Base-by-base conservation (phyloP, 2,329 filamentous ascomycete genomes). In the Fonsecaea pugnacius region DNA sequence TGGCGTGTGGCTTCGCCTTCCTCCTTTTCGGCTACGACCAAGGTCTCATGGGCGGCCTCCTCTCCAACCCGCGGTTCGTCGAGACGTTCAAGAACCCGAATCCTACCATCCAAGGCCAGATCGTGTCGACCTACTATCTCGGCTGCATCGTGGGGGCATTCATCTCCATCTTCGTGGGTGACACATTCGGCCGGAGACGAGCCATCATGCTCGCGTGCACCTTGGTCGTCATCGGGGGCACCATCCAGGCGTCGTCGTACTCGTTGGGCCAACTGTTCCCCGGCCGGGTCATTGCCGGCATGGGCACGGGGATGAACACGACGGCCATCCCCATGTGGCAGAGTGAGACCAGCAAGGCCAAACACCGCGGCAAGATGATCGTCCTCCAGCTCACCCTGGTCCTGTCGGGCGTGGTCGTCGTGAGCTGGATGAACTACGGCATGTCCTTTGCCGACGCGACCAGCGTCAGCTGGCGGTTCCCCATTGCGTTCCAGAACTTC, bases 401-500 rank as follows among this genome's bases (percentile, higher is more conserved):
- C 51, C 52, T 68, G 16, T 58, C 65, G 30, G 66, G 66, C 8
- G 43, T 68, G 30, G 59, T 50, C n/a, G 35, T 68, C 4, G 51
- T 60, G 18, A 63, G 33, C 21, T 68, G 66, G 66, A 57, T 68
- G 32, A 58, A 60, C 48, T 55, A 55, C n/a, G 65, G 57, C 14
- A 57, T 57, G n/a, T 27, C 57, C 9, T 62, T 8, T 73, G 78
- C 67, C 74, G 75, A 60, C 70, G 76, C n/a, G 5, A 78, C 66
- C 59, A 75, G 76, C 16, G 75, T 81, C 21, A 74, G 80, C 24
- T 86, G 84, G 84, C 78, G 84, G 56, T 83, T 85, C 65, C 84
- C 84, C 0, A 79, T 86, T 54, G 82, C 80, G 4, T 84, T 87
- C 72, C 85, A 87, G 72, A 84, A 85, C 67, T 38, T 78, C 4